phyloP scores from a whole-genome alignment of 768 basidiomycete genomes.

The Auricularia sp. region DNA sequence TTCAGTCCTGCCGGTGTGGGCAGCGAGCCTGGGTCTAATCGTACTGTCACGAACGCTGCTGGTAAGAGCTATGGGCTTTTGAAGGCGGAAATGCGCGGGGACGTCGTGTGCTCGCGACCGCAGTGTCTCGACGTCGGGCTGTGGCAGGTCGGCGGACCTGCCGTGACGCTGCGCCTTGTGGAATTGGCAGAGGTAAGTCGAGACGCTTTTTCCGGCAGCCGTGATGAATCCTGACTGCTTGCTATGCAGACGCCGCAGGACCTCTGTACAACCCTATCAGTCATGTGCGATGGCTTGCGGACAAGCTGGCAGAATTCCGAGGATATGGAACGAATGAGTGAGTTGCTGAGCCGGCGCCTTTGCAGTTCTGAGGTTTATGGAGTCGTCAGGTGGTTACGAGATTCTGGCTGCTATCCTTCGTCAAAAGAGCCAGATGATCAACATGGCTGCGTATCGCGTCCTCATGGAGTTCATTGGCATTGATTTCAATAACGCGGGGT shows the following conservation, averaged over 20 bases:
- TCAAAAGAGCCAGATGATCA: constrained; percentile 62
- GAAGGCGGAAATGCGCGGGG: constrained; percentile 26
- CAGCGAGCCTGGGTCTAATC: constrained; percentile 2
- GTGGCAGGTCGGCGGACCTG: constrained; percentile 78
- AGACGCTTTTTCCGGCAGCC: not conserved
- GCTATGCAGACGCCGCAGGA: constrained; percentile 58
- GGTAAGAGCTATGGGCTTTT: constrained; percentile 1
- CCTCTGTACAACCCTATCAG: constrained; percentile 57
- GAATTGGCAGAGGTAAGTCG: constrained; percentile 59
- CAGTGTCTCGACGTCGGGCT: constrained; percentile 62
- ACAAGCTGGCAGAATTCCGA: constrained; percentile 91
- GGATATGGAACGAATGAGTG: constrained; percentile 84
- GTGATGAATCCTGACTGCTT: not conserved
- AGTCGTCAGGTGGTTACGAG: constrained; percentile 71
- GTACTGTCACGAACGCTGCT: constrained; percentile 5
- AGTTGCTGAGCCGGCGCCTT: constrained; percentile 19
- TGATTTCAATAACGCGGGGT: constrained; percentile 77
- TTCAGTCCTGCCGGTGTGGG: constrained; percentile 9
- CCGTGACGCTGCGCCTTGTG: constrained; percentile 60
- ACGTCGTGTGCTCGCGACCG: constrained; percentile 51
- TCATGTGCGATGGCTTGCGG: constrained; percentile 67
- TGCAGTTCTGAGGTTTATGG: not conserved
- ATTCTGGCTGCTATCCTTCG: constrained; percentile 67
- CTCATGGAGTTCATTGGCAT: constrained; percentile 81
- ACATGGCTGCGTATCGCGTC: constrained; percentile 70